Base-by-base conservation (phyloP, 495 filamentous ascomycete species). In the Penicilliopsis zonata region DNA sequence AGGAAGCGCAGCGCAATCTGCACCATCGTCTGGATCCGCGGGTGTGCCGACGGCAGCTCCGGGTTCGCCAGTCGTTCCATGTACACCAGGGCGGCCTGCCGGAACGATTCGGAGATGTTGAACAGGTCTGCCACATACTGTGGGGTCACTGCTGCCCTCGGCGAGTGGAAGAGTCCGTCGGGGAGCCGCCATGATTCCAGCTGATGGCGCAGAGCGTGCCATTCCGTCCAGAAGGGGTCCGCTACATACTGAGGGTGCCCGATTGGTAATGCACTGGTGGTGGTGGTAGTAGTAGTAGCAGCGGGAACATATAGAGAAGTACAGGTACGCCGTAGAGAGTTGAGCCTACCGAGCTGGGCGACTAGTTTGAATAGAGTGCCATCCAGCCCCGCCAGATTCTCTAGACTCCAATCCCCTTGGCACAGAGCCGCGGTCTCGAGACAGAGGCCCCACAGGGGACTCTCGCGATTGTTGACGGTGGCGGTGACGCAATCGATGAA, bases 401-500 rank as follows among this genome's bases (percentile, higher is more conserved):
- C 87, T 5, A 93, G 64, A 6, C 76, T 73, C 56, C 84, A 82
- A 34, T 86, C 80, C 14, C 83, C 70, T 15, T 74, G 65, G 2
- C 75, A 68, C 15, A 67, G 63, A 19, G 76, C 74, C 43, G 74
- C 64, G 56, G 80, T 74, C 33, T 82, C 76, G 16, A 83, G 49
- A 33, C 72, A 75, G 15, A 65, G 68, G 9, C 76, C 78, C 35
- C 76, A 77, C 17, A 96, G 70, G 47, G 93, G 83, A n/a, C 81
- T 72, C 51, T 94, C 88, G 35, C 87, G 75, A 49, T 94, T 82
- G 44, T 95, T 94, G 36, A 93, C 80, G 29, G 82, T 85, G 17
- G 84, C 82, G 0, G 83, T 86, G 61, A 94, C 81, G n/a, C 85
- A 86, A 50, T 94, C 88, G 42, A 92, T 85, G 72, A 86, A 94